phyloP scores from a whole-genome alignment of 2,329 filamentous ascomycete genomes.

The Colletotrichum lindemuthianum region DNA sequence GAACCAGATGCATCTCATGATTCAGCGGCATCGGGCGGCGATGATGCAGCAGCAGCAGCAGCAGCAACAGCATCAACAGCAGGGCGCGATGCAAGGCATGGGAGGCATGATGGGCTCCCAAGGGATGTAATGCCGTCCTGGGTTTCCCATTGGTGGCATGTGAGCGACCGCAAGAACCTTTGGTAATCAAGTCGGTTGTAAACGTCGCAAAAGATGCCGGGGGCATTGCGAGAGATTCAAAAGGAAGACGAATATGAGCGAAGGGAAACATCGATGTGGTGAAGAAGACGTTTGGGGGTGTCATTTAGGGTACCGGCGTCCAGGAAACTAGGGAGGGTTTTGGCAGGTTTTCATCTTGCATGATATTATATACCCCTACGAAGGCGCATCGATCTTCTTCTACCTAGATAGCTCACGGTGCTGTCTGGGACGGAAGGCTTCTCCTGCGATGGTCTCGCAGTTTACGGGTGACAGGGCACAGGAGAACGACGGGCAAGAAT shows the following conservation, averaged over 20 bases:
- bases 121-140: constrained; percentile 51
- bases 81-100: constrained; percentile 60
- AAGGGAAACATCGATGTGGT: no score
- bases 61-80: constrained; percentile 42
- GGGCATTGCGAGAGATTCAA: not conserved
- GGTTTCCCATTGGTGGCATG: not conserved
- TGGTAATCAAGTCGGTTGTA: not conserved
- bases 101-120: constrained; percentile 64
- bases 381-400: constrained; percentile 33
- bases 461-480: constrained; percentile 9
- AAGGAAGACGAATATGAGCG: not conserved
- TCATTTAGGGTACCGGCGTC: constrained; percentile 28
- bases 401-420: constrained; percentile 17
- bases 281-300: constrained; percentile 12
- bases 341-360: constrained; percentile 30
- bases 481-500: constrained; percentile 1
- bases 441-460: not conserved
- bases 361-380: constrained; percentile 37
- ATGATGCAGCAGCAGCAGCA: constrained; percentile 53
- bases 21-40: constrained; percentile 48
- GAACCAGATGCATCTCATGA: constrained; percentile 45
- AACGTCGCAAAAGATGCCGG: not conserved
- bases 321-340: constrained; percentile 9
- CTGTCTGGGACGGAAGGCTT: constrained; percentile 31
- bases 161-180: not conserved